Conservation (phyloP, 768 basidiomycete species). For the Cystobasidium onofrii region DNA sequence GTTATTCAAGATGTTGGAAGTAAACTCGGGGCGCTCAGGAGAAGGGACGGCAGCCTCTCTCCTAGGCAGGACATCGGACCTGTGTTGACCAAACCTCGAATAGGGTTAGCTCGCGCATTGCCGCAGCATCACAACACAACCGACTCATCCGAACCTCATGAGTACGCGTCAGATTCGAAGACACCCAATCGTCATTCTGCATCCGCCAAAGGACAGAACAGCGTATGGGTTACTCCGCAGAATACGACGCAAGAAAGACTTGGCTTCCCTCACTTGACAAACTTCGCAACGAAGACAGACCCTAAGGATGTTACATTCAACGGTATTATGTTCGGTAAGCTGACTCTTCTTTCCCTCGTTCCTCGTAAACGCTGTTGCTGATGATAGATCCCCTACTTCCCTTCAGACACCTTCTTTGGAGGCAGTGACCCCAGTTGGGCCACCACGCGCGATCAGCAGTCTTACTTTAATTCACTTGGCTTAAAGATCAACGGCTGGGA, state of each 20-base stretch:
- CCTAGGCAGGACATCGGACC: neutral
- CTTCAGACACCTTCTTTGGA: slow-evolving; percentile 39
- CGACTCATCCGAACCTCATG: neutral
- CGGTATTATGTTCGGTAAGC: slow-evolving; percentile 33
- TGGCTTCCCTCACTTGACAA: neutral
- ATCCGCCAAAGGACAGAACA: neutral
- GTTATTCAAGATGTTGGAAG: neutral
- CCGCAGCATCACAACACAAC: slow-evolving; percentile 8
- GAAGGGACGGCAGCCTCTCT: neutral
- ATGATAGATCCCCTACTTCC: neutral
- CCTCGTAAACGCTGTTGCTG: neutral
- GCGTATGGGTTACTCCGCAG: neutral
- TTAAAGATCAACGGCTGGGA: slow-evolving; percentile 32
- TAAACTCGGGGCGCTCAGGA: neutral
- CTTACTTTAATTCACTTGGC: slow-evolving; percentile 37
- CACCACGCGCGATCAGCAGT: slow-evolving; percentile 35
- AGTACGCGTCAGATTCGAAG: neutral
- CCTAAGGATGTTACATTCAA: slow-evolving; percentile 12
- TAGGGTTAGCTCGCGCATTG: neutral
- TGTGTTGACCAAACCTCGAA: neutral
- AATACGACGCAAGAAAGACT: neutral
- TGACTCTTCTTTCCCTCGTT: neutral
- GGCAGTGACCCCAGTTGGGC: slow-evolving; percentile 18
- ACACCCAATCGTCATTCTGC: neutral
- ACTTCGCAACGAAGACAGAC: slow-evolving; percentile 16